Evolutionary conservation across 1,284 basidiomycete species (phyloP).

Genomic region (Clitocybe nebularis): DNA sequence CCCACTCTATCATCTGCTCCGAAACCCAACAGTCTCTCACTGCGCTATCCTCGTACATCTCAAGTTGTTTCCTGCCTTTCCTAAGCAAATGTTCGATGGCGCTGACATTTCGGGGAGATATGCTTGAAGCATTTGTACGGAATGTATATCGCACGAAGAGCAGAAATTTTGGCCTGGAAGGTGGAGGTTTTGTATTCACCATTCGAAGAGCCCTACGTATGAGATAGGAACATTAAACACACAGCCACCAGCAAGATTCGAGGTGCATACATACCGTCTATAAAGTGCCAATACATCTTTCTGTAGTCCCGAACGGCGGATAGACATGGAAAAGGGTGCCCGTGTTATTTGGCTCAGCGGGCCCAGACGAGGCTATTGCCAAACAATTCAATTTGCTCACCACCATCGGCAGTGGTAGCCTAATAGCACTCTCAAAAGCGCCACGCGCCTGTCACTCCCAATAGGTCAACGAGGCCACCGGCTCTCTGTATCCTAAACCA

Average conservation of each 20-base stretch:
- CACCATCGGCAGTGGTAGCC: conserved; percentile 3
- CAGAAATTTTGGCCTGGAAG: conserved; percentile 57
- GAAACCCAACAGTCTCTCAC: conserved; percentile 74
- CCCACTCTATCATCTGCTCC: conserved; percentile 64
- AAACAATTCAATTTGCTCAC: conserved; percentile 7
- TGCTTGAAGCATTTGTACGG: conserved; percentile 51
- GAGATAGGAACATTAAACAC: conserved; percentile 1
- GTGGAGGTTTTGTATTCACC: conserved; percentile 58
- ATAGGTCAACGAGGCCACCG: not conserved
- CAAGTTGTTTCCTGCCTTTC: conserved; percentile 59
- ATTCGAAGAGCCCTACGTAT: conserved; percentile 65
- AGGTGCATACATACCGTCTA: conserved; percentile 45
- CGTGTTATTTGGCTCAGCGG: conserved; percentile 5
- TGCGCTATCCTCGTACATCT: conserved; percentile 59
- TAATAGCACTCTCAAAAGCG: too few relatives aligned
- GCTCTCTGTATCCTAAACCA: conserved; percentile 11
- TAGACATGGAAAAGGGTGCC: conserved; percentile 18
- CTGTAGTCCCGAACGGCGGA: conserved; percentile 59
- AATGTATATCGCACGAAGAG: conserved; percentile 68
- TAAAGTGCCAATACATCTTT: conserved; percentile 70
- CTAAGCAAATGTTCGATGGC: conserved; percentile 72
- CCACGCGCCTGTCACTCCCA: not conserved
- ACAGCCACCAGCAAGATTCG: conserved; percentile 1
- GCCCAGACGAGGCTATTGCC: conserved; percentile 2
- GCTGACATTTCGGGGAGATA: conserved; percentile 62